Evolutionary conservation across 257 asterid species (phyloP), one percentile per base, ranked within the genome.

Genomic region (Asclepias syriaca): DNA sequence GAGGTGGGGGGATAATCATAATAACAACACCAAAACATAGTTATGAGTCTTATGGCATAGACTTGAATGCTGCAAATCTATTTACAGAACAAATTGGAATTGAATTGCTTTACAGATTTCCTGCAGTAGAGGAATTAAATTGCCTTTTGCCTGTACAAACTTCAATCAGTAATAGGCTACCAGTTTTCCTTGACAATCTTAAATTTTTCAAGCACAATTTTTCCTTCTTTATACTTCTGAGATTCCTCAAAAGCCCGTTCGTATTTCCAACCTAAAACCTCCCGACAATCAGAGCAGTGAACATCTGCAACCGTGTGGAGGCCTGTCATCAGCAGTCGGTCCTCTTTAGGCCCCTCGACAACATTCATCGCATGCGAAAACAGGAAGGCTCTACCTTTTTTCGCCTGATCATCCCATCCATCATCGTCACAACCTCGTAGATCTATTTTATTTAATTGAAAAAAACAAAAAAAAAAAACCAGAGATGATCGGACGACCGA

Each of bases 221-320:
- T 86, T 8, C 92, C 87, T 69, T 87, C 93, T 80, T 87, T 86
- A 81, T 84, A 83, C 63, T 86, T 84, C 68, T 89, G 85, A 21
- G 79, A 78, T 40, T 71, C 85, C 76, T 85, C 86, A 56, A 84
- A 82, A 6, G 92, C 92, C 48, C 75, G 75, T 65, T 74, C 83
- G 58, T 90, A 86, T 68, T 78, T 87, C 96, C 96, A 88, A 0
- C 96, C 96, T 64, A 88, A 34, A 37, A 77, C 74, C 68, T 86
- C 84, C 1, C 80, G 70, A 68, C 95, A 88, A 24, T 86, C 90
- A 57, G 56, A 68, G 67, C 96, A 88, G 75, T 76, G 79, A 10
- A 90, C 81, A 63, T 86, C 94, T 1, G 86, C 85, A 80, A 86
- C 90, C 71, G 65, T 63, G 77, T 86, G 90, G 71, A 82, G 76